Conservation (phyloP, 352 stramenopile species). For the Globisporangium apiculatum region DNA sequence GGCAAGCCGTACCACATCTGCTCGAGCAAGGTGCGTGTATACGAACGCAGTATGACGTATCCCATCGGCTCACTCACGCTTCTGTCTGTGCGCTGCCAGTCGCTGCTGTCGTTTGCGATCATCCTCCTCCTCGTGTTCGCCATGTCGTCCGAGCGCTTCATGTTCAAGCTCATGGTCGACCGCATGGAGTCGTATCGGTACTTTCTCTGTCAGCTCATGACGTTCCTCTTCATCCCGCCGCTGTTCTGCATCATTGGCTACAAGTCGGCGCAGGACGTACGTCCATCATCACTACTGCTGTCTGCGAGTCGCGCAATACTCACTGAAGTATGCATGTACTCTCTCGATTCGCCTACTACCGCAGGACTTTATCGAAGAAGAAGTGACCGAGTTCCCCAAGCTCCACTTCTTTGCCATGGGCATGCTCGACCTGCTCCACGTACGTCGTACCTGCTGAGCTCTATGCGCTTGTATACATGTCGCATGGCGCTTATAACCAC, state of each 20-base stretch:
- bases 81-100: conserved; percentile 24
- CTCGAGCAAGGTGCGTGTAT: conserved; percentile 58
- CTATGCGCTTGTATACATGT: background rate
- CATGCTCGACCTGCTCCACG: conserved; percentile 73
- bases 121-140: conserved; percentile 67
- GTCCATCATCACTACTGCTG: background rate
- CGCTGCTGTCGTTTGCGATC: conserved; percentile 62
- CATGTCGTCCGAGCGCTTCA: conserved; percentile 78
- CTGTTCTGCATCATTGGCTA: conserved; percentile 86
- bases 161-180: conserved; percentile 87
- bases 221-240: conserved; percentile 83
- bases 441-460: conserved; percentile 15
- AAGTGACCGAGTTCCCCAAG: conserved; percentile 82
- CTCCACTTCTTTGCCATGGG: conserved; percentile 85
- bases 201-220: conserved; percentile 84
- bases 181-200: conserved; percentile 89
- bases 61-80: background rate
- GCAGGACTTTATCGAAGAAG: conserved; percentile 80
- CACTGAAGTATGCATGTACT: background rate
- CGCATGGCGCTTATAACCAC: too few relatives aligned
- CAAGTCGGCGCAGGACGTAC: conserved; percentile 68
- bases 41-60: background rate
- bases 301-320: background rate
- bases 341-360: background rate
- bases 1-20: conserved; percentile 83